Conservation (phyloP, 2,329 filamentous ascomycete genomes). For the Diplodia seriata region DNA sequence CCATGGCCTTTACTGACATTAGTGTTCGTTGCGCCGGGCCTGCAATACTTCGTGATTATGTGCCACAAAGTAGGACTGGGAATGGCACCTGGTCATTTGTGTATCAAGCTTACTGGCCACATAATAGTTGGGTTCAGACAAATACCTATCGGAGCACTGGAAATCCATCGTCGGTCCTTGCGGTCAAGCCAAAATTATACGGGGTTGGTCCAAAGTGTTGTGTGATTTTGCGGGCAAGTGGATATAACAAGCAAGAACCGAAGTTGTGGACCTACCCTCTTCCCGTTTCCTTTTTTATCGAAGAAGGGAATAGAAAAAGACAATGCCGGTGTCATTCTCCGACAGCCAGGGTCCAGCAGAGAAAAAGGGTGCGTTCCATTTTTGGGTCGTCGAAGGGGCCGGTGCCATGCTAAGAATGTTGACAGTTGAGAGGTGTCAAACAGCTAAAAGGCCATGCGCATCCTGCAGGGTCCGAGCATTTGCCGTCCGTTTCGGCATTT, state of each 20-base stretch:
- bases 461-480: constrained; percentile 3
- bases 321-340: not conserved
- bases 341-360: not conserved
- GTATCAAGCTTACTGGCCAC: not conserved
- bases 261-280: not conserved
- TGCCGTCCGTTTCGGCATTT: not conserved
- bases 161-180: not conserved
- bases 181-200: not conserved
- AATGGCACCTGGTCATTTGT: not conserved
- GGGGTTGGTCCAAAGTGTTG: not conserved
- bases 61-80: not conserved
- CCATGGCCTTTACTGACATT: not conserved
- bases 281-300: not conserved
- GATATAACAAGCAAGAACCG: not conserved
- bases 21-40: not conserved
- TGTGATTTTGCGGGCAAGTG: not conserved
- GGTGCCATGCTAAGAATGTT: not conserved
- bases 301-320: not conserved
- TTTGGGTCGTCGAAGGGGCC: not conserved
- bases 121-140: not conserved
- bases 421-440: not conserved
- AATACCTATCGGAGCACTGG: not conserved
- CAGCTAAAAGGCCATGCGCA: not conserved
- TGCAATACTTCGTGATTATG: not conserved
- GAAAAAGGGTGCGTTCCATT: not conserved